Base-by-base conservation (phyloP, 2,329 filamentous ascomycete genomes). In the Fusarium neocosmosporiellum region DNA sequence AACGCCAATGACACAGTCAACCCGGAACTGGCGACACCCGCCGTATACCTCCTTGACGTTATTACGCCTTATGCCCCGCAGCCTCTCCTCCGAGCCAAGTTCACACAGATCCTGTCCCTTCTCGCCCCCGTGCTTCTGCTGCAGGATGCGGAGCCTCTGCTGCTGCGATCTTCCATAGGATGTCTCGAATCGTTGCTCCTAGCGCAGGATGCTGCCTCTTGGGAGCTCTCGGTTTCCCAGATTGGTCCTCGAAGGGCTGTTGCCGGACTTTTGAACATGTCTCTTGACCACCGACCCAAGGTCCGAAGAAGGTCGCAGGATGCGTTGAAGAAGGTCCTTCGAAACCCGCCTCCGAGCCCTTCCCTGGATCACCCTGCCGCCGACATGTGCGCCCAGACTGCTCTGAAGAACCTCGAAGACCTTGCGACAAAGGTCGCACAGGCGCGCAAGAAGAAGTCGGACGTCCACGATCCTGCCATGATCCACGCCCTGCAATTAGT, bases 41-140 rank as follows among this genome's bases (percentile, higher is more conserved):
- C 97, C 73, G 93, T 99, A 76, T 99, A 99, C 83, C 91, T 99
- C 18, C 94, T 99, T 85, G 96, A 99, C 83, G 87, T 97, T 75
- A 90, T 98, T 76, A 96, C 95, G 18, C 93, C 93, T 67, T 93
- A 92, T 84, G 91, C 95, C 70, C 94, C 96, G 63, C 89, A 94
- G 70, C 90, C 95, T 68, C 91, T 99, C 67, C 92, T 99, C 65
- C 94, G 95, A 79, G 93, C 94, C 75, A 98, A 98, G 83, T 99
- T 99, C 85, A 93, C 94, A 31, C 94, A 97, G 82, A 98, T 99
- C 78, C 91, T 99, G 69, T 91, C 92, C 34, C 91, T 93, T 69
- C 89, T 99, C 75, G 95, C 94, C 22, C 95, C 96, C 2, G 92
- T 95, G 14, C 88, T 99, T 54, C 91, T 93, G 62, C 88, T 94